These are phyloP conservation scores for Ophiostoma himal-ulmi DNA, from an alignment of 2,329 filamentous ascomycete genomes.

Conservation along the genomic window DNA sequence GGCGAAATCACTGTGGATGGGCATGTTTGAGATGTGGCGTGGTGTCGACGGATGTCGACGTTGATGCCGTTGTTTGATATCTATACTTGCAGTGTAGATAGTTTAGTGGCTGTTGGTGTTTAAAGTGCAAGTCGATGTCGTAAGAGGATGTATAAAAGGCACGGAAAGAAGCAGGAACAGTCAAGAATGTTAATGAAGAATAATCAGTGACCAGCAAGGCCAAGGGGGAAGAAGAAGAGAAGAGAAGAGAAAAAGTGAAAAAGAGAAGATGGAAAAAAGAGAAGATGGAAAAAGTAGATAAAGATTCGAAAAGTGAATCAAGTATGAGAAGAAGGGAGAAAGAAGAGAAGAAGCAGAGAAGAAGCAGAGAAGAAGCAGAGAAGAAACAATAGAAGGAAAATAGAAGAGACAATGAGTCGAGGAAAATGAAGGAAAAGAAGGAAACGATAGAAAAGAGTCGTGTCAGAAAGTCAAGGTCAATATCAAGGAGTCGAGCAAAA, in stretches of 20 bases:
- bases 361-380: background rate
- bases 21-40: background rate
- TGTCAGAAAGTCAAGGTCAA: background rate
- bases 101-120: too few species aligned
- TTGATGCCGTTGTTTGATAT: background rate
- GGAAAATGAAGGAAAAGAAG: background rate
- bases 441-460: background rate
- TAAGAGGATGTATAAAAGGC: background rate
- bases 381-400: background rate
- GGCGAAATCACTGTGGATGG: background rate
- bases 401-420: background rate
- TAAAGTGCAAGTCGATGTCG: background rate
- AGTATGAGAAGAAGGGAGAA: constrained; percentile 11
- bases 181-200: background rate
- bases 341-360: background rate
- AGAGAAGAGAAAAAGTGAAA: background rate
- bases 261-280: background rate
- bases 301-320: background rate
- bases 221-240: background rate
- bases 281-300: background rate
- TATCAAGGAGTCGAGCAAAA: background rate
- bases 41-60: background rate
- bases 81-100: too few species aligned
- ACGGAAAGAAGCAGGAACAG: background rate
- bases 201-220: background rate